A percentile compares a stretch with the other conserved stretches of the same genome.
Evolutionary conservation across 306 rosid species (phyloP).

Genomic region (Sophora flavescens): DNA sequence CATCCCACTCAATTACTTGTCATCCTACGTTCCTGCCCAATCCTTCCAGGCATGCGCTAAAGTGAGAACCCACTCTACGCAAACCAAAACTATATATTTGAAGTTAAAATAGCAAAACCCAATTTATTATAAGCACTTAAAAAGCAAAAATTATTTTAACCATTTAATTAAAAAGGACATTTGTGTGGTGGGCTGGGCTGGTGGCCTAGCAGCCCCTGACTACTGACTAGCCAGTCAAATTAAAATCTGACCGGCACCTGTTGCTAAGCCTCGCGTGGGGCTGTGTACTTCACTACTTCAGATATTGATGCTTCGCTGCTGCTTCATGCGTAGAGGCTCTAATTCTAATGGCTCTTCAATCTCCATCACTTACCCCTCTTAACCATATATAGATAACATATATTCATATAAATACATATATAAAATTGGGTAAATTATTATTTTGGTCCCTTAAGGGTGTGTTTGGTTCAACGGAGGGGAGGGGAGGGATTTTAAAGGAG

Average conservation of each 20-base stretch:
- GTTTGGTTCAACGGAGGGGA: too few relatives aligned
- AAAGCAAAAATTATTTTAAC: too few relatives aligned
- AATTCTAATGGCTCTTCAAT: background rate
- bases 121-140: too few relatives aligned
- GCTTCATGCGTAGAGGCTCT: background rate
- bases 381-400: background rate
- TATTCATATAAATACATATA: background rate
- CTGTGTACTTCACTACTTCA: background rate
- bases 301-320: background rate
- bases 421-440: too few relatives aligned
- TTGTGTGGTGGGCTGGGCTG: background rate
- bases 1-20: too few relatives aligned
- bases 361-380: background rate
- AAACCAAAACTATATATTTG: too few relatives aligned
- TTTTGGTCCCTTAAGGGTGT: too few relatives aligned
- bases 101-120: too few relatives aligned
- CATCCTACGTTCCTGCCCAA: too few relatives aligned
- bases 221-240: background rate
- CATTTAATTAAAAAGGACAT: background rate
- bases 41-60: too few relatives aligned
- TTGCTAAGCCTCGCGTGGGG: slow-evolving; percentile 28
- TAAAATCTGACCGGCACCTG: slow-evolving; percentile 29
- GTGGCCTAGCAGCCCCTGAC: slow-evolving; percentile 23
- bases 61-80: too few relatives aligned
- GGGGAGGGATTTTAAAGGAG: too few relatives aligned